Conservation (phyloP, 176 grass and related monocot genomes). For the Stipa capillata region DNA sequence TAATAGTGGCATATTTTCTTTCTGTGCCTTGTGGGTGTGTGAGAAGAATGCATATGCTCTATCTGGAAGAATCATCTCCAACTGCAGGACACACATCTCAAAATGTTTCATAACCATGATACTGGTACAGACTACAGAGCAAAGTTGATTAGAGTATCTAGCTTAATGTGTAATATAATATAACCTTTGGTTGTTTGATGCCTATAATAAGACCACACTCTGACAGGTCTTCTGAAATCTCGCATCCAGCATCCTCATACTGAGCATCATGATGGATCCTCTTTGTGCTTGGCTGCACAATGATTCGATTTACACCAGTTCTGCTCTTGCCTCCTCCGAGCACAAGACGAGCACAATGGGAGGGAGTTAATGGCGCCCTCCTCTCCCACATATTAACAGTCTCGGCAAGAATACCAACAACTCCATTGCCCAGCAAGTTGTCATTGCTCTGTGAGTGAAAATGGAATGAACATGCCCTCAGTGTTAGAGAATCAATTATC, state of each 20-base stretch:
- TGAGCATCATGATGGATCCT: conserved; percentile 80
- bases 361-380: conserved; percentile 68
- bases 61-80: conserved; percentile 83
- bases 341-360: conserved; percentile 78
- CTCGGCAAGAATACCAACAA: conserved; percentile 73
- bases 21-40: conserved; percentile 94
- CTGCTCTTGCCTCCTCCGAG: conserved; percentile 48
- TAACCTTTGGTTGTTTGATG: conserved; percentile 95
- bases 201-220: conserved; percentile 85
- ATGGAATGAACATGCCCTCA: not conserved
- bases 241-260: conserved; percentile 85
- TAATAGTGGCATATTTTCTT: conserved; percentile 84
- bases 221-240: conserved; percentile 77
- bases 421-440: conserved; percentile 79
- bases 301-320: conserved; percentile 56
- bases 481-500: not conserved
- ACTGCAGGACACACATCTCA: conserved; percentile 22
- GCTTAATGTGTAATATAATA: not conserved
- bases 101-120: not conserved
- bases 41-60: conserved; percentile 92
- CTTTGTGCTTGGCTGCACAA: conserved; percentile 89
- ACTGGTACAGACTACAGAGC: not conserved
- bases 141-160: not conserved
- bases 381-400: conserved; percentile 94
- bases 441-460: conserved; percentile 34